phyloP scores from a whole-genome alignment of 129 eudicot genomes.

The Heracleum sosnowskyi region DNA sequence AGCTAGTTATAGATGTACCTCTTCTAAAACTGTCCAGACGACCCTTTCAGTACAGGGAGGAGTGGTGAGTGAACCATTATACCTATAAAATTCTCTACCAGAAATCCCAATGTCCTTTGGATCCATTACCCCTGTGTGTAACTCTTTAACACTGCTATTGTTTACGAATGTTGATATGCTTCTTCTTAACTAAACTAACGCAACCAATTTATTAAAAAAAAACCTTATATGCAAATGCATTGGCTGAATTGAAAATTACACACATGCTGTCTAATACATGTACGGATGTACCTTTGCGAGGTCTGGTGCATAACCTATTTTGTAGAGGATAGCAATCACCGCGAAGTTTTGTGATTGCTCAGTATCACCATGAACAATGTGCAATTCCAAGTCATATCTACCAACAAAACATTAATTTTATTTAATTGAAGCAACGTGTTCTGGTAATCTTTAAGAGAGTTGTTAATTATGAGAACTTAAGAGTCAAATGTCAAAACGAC shows the following conservation, averaged over 20 bases:
- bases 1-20: constrained; percentile 15
- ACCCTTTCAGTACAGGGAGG: constrained; percentile 48
- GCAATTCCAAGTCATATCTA: not conserved
- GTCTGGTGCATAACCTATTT: not conserved
- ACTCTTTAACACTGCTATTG: not conserved
- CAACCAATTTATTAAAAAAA: too few relatives aligned
- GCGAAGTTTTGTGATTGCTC: not conserved
- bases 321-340: not conserved
- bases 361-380: not conserved
- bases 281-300: not conserved
- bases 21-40: constrained; percentile 31
- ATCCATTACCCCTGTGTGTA: not conserved
- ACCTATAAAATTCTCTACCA: constrained; percentile 12
- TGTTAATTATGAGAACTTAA: too few relatives aligned
- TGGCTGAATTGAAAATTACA: too few relatives aligned
- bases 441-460: too few relatives aligned
- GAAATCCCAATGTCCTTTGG: constrained; percentile 18
- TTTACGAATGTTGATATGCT: not conserved
- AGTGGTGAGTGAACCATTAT: constrained; percentile 1
- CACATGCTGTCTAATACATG: too few relatives aligned
- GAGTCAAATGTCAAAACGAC: too few relatives aligned
- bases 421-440: too few relatives aligned
- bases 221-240: not conserved
- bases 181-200: not conserved
- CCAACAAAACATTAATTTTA: not conserved